Conservation (phyloP, 2,329 filamentous ascomycete species). For the Lecanicillium sp. region DNA sequence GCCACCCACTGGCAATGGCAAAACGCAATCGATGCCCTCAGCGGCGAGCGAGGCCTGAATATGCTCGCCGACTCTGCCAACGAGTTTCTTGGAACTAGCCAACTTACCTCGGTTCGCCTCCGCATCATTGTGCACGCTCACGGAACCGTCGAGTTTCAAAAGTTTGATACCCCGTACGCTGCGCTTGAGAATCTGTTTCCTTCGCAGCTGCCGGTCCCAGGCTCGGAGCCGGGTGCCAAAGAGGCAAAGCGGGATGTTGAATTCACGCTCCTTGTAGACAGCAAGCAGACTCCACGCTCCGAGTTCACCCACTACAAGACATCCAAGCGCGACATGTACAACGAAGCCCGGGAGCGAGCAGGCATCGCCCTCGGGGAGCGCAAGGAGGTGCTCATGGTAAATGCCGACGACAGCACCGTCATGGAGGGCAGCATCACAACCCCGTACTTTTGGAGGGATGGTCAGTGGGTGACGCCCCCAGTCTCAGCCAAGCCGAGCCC, state of each 20-base stretch:
- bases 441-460: slow-evolving; percentile 69
- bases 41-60: slow-evolving; percentile 40
- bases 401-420: slow-evolving; percentile 51
- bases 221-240: slow-evolving; percentile 16
- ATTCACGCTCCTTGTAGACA: slow-evolving; percentile 42
- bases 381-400: slow-evolving; percentile 72
- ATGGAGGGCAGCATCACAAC: slow-evolving; percentile 86
- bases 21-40: slow-evolving; percentile 36
- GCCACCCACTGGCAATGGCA: slow-evolving; percentile 52
- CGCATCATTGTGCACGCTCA: slow-evolving; percentile 48
- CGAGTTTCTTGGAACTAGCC: slow-evolving; percentile 29
- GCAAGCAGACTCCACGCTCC: slow-evolving; percentile 35
- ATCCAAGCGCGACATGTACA: slow-evolving; percentile 66
- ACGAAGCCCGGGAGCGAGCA: slow-evolving; percentile 58
- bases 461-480: slow-evolving; percentile 74
- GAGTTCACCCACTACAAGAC: slow-evolving; percentile 86
- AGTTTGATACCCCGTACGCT: slow-evolving; percentile 30
- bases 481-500: slow-evolving; percentile 38
- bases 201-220: slow-evolving; percentile 42
- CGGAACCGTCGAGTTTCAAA: slow-evolving; percentile 41
- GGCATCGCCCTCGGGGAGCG: slow-evolving; percentile 44
- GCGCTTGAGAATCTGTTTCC: slow-evolving; percentile 54
- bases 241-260: slow-evolving; percentile 24
- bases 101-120: slow-evolving; percentile 40
- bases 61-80: slow-evolving; percentile 29